Percentiles rank a stretch among this genome's conserved stretches.
Evolutionary conservation across 805 yeast species (phyloP).

Genomic region (Danielozyma ontarioensis): DNA sequence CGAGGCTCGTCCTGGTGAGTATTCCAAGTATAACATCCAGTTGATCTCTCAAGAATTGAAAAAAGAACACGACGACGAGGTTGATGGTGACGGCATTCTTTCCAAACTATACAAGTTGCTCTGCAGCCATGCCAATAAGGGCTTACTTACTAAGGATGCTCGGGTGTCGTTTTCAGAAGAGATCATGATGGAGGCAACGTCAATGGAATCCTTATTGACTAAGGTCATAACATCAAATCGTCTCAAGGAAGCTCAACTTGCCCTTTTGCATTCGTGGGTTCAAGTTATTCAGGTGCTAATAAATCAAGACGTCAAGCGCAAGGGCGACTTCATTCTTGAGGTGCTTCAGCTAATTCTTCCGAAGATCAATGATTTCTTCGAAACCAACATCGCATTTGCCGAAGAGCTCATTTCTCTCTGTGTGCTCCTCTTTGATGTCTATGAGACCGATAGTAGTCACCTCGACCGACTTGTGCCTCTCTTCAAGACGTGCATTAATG

Average conservation of each 20-base stretch:
- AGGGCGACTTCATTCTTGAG: conserved; percentile 62
- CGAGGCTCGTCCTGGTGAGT: conserved; percentile 28
- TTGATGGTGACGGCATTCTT: conserved; percentile 12
- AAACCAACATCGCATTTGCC: conserved; percentile 58
- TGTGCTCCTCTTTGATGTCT: conserved; percentile 62
- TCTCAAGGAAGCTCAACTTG: conserved; percentile 49
- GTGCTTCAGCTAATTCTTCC: conserved; percentile 74
- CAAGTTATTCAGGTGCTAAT: conserved; percentile 70
- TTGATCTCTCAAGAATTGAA: conserved; percentile 36
- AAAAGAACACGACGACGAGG: neutral
- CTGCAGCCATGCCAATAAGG: conserved; percentile 14
- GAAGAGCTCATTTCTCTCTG: conserved; percentile 74
- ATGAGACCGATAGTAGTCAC: conserved; percentile 37
- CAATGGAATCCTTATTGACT: conserved; percentile 34
- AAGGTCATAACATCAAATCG: conserved; percentile 43
- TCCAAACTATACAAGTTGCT: conserved; percentile 15
- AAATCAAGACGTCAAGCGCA: conserved; percentile 41
- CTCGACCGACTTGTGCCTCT: conserved; percentile 55
- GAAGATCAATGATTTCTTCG: conserved; percentile 69
- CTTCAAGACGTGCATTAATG: conserved; percentile 68
- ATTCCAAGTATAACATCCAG: conserved; percentile 25
- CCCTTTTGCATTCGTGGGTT: conserved; percentile 77
- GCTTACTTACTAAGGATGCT: conserved; percentile 12
- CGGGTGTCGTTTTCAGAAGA: conserved; percentile 19
- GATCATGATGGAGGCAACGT: conserved; percentile 18